Percentiles rank a stretch among this genome's conserved stretches.
Evolutionary conservation across 2,329 filamentous ascomycete species (phyloP).

Genomic region (Stenocarpella maydis): DNA sequence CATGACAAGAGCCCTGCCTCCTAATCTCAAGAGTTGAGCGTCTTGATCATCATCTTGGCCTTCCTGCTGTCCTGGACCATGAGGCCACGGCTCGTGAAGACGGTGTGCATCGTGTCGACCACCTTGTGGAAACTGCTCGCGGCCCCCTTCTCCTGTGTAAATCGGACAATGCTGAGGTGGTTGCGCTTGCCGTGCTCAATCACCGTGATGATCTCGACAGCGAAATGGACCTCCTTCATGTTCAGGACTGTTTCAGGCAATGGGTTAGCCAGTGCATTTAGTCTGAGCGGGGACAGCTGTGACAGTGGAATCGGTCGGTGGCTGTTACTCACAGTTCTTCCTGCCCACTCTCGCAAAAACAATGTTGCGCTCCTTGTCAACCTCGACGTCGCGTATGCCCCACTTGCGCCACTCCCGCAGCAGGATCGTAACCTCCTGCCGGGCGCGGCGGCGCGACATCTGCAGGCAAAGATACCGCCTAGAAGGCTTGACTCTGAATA

Average conservation of each 20-base stretch:
- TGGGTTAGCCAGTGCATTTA: conserved; percentile 13
- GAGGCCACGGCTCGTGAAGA: conserved; percentile 71
- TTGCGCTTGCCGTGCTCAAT: conserved; percentile 83
- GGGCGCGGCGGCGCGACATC: conserved; percentile 74
- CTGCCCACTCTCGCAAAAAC: conserved; percentile 81
- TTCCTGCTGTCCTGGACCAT: conserved; percentile 74
- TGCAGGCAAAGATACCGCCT: conserved; percentile 78
- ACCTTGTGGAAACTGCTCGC: conserved; percentile 89
- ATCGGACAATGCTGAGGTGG: conserved; percentile 80
- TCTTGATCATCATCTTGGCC: conserved; percentile 78
- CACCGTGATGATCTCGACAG: conserved; percentile 86
- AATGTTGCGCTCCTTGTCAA: conserved; percentile 81
- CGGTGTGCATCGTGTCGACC: conserved; percentile 76
- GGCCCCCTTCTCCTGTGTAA: conserved; percentile 91
- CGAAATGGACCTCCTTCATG: conserved; percentile 88
- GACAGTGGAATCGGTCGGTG: not conserved
- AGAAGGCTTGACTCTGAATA: conserved; percentile 89
- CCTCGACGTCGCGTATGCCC: conserved; percentile 80
- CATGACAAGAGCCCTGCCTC: conserved; percentile 25
- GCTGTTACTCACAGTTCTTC: conserved; percentile 75
- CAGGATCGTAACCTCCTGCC: conserved; percentile 78
- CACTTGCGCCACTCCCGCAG: conserved; percentile 82
- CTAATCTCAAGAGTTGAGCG: conserved; percentile 59
- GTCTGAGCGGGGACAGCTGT: not conserved
- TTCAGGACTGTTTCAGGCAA: conserved; percentile 68